phyloP scores from a whole-genome alignment of 176 grass and related monocot genomes.

The Ensete ventricosum region DNA sequence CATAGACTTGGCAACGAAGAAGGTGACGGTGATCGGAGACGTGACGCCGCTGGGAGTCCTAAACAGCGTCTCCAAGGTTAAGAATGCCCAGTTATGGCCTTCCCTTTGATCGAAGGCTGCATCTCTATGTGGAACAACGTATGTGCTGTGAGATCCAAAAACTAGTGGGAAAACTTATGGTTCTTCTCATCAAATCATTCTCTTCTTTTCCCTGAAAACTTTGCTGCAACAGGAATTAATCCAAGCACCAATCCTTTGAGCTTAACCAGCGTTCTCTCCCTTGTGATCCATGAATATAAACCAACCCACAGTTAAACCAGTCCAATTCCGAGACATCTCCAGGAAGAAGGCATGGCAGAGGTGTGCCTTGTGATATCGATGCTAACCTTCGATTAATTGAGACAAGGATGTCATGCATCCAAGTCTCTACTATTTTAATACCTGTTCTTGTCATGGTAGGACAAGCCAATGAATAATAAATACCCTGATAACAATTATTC shows the following conservation, averaged over 20 bases:
- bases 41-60: slow-evolving; percentile 80
- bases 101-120: slow-evolving; percentile 19
- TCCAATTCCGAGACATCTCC: too few relatives aligned
- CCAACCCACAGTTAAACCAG: too few relatives aligned
- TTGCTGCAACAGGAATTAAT: not conserved
- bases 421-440: too few relatives aligned
- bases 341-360: too few relatives aligned
- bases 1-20: slow-evolving; percentile 75
- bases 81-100: slow-evolving; percentile 75
- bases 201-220: not conserved
- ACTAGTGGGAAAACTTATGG: not conserved
- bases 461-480: too few relatives aligned
- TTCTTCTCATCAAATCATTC: not conserved
- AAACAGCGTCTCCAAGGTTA: slow-evolving; percentile 77
- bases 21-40: slow-evolving; percentile 77
- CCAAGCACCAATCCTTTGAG: too few relatives aligned
- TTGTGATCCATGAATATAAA: too few relatives aligned
- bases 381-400: too few relatives aligned
- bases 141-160: not conserved
- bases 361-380: too few relatives aligned
- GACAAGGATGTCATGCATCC: too few relatives aligned
- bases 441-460: not conserved
- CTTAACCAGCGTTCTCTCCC: too few relatives aligned
- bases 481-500: not conserved
- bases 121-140: not conserved